phyloP scores from a whole-genome alignment of 768 basidiomycete species.

The Lactarius evosmus region DNA sequence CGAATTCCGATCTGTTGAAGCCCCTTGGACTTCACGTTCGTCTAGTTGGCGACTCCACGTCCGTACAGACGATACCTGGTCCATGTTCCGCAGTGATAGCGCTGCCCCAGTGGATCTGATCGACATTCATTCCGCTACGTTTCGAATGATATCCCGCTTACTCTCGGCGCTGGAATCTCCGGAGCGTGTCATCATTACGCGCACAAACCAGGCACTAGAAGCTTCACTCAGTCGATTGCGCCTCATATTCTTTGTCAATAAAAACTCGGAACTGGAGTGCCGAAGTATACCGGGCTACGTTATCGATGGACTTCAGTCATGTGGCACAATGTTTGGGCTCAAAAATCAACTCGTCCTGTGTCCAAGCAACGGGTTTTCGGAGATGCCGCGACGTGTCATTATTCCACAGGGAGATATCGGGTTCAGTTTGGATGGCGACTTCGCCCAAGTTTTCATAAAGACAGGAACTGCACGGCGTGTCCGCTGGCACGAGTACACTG shows the following conservation, averaged over 20 bases:
- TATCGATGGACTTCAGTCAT: conserved; percentile 41
- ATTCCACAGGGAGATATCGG: conserved; percentile 12
- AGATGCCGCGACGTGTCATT: conserved; percentile 5
- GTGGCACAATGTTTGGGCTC: conserved; percentile 46
- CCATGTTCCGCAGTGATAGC: background rate
- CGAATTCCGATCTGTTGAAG: conserved; percentile 36
- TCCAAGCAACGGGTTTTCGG: background rate
- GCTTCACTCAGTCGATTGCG: conserved; percentile 39
- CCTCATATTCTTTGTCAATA: conserved; percentile 41
- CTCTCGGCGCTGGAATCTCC: conserved; percentile 5
- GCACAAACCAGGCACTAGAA: background rate
- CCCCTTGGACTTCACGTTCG: conserved; percentile 32
- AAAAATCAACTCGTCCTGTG: conserved; percentile 31
- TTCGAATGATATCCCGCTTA: background rate
- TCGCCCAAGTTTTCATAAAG: background rate
- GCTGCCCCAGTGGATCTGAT: background rate
- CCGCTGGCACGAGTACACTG: conserved; percentile 32
- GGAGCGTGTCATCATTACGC: background rate
- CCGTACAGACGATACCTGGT: too few relatives aligned
- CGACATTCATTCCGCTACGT: conserved; percentile 5
- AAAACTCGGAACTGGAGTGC: conserved; percentile 36
- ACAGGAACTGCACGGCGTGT: background rate
- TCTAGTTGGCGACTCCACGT: conserved; percentile 35
- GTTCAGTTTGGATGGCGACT: background rate
- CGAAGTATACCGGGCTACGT: conserved; percentile 42